phyloP scores from a whole-genome alignment of 1,284 basidiomycete genomes.

The Exobasidium cylindrosporum region DNA sequence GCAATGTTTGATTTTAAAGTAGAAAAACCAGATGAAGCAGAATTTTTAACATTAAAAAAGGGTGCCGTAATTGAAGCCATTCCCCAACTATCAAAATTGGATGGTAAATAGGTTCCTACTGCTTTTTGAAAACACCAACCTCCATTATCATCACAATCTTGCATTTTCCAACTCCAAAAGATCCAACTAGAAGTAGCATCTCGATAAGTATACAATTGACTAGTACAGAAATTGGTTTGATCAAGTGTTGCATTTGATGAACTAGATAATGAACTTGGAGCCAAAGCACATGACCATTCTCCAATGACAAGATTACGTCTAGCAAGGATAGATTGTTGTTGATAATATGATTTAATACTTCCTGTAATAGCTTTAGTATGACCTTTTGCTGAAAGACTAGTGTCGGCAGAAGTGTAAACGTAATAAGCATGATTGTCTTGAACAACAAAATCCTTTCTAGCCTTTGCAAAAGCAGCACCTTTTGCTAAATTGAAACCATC shows the following conservation, averaged over 20 bases:
- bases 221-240: constrained; percentile 64
- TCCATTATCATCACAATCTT: constrained; percentile 47
- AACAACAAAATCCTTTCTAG: constrained; percentile 68
- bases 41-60: not conserved
- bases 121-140: constrained; percentile 54
- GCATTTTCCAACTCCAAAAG: constrained; percentile 68
- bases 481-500: constrained; percentile 68
- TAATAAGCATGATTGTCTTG: constrained; percentile 70
- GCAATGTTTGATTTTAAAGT: constrained; percentile 16
- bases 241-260: constrained; percentile 61
- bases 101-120: constrained; percentile 29
- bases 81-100: constrained; percentile 44
- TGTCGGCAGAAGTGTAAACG: constrained; percentile 60
- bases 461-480: constrained; percentile 63
- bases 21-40: not conserved
- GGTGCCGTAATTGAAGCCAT: constrained; percentile 19
- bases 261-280: constrained; percentile 61
- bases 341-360: constrained; percentile 21
- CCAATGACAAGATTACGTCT: constrained; percentile 67
- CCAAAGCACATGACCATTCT: constrained; percentile 61
- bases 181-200: constrained; percentile 67
- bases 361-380: constrained; percentile 47
- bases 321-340: constrained; percentile 22
- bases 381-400: constrained; percentile 31
- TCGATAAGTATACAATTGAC: constrained; percentile 66